phyloP scores from a whole-genome alignment of 2,329 filamentous ascomycete species.

The Talaromyces funiculosus region DNA sequence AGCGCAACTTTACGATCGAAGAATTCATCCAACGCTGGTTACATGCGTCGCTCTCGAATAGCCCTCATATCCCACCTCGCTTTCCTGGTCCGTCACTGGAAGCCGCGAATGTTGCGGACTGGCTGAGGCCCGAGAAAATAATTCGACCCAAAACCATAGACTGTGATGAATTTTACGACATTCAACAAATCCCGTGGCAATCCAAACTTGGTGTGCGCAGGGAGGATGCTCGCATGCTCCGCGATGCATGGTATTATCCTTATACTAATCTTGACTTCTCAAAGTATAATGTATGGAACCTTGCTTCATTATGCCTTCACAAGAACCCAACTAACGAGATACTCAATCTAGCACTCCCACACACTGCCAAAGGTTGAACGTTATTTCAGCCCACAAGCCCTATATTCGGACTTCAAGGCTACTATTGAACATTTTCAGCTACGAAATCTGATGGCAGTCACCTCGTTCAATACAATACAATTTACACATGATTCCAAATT shows the following conservation, averaged over 20 bases:
- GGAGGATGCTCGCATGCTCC: constrained; percentile 32
- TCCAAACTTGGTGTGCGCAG: constrained; percentile 32
- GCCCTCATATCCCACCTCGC: constrained; percentile 17
- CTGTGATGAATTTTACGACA: constrained; percentile 28
- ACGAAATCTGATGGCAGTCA: constrained; percentile 52
- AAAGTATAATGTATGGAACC: constrained; percentile 16
- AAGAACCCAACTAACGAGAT: background rate
- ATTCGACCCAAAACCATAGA: constrained; percentile 25
- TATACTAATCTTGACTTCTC: constrained; percentile 35
- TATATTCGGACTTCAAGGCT: constrained; percentile 46
- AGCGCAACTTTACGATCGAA: constrained; percentile 38
- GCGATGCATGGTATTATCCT: constrained; percentile 38
- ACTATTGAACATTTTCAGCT: constrained; percentile 56
- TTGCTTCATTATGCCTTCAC: background rate
- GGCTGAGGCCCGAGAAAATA: constrained; percentile 29
- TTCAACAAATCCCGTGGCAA: constrained; percentile 40
- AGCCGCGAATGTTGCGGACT: constrained; percentile 29
- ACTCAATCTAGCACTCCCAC: constrained; percentile 22
- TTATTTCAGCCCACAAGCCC: constrained; percentile 46
- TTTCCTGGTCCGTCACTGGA: constrained; percentile 23
- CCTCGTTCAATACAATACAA: constrained; percentile 51
- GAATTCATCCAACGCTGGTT: constrained; percentile 40
- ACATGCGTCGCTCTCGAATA: constrained; percentile 22
- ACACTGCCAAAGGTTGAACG: constrained; percentile 37
- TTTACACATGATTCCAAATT: constrained; percentile 48